Evolutionary conservation across 2,329 filamentous ascomycete genomes (phyloP), one percentile per base, ranked within the genome.

Genomic region (Penicillium sp.): DNA sequence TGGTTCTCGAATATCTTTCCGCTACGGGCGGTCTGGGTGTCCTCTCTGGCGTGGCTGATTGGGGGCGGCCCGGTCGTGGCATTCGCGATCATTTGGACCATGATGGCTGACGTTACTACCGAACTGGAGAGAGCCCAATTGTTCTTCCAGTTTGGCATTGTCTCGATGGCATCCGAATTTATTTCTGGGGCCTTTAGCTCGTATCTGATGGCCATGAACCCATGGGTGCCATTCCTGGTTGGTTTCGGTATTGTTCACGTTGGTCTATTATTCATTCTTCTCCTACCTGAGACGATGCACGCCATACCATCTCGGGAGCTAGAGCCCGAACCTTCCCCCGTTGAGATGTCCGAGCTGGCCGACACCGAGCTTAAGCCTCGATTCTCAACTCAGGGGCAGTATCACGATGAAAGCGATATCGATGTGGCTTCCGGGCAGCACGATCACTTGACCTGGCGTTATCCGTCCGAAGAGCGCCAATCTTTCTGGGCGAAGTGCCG

Each of bases 81-180:
- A 2, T 69, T 74, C 54, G 75, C 78, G 2, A 71, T 80, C 31
- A 71, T 76, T 50, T 71, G 77, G 62, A 80, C 78, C 7, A 79
- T 81, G 75, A 70, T 80, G 57, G 70, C 77, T 0, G 79, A 81
- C 58, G 73, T 81, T n/a, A 75, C 73, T 6, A 76, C 72, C 1
- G 71, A 77, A 4, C 71, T 75, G 18, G 72, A 76, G 62, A 70
- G 73, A 55, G 70, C 74, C 1, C 60, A 63, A 3, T 69, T 74
- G 18, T 76, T 76, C 58, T 76, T 76, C 55, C 67, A 69, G 44
- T 70, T 73, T 34, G 70, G 69, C 4, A 68, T 75, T 31, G 69
- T 70, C 8, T 65, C 68, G 0, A 74, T 76, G 65, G 69, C 65
- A 1, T 67, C 71, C 15, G 71, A 75, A 45, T 70, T 76, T 23